Percentiles rank a stretch among this genome's conserved stretches.
phyloP scores from a whole-genome alignment of 1,139 yeast genomes.

The Suhomyces panamericanus region DNA sequence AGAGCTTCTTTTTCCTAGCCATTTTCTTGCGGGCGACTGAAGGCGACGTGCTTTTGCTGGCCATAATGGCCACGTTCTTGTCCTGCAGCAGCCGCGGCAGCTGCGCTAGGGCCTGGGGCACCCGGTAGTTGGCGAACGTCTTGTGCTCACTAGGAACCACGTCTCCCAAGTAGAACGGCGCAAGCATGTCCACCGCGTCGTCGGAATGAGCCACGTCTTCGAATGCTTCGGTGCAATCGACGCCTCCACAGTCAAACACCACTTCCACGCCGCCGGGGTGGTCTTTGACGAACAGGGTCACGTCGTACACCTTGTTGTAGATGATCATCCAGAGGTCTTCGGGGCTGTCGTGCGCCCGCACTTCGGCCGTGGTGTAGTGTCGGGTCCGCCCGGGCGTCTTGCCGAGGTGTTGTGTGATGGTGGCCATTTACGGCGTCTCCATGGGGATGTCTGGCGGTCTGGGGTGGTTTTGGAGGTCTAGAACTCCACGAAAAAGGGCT shows the following conservation, averaged over 20 bases:
- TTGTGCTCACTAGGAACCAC: constrained; percentile 23
- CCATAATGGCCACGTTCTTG: not conserved
- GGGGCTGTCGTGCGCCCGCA: constrained; percentile 45
- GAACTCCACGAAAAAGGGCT: too few species aligned
- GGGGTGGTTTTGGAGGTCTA: too few species aligned
- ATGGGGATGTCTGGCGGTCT: not conserved
- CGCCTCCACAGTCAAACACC: constrained; percentile 66
- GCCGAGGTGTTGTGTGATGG: constrained; percentile 1
- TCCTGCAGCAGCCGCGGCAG: not conserved
- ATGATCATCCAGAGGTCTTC: constrained; percentile 68
- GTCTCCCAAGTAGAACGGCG: constrained; percentile 40
- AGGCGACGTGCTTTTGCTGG: not conserved
- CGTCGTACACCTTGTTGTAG: constrained; percentile 61
- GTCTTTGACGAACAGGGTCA: constrained; percentile 46
- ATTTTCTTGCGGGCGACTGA: not conserved
- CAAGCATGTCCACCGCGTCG: constrained; percentile 42
- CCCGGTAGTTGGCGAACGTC: constrained; percentile 12
- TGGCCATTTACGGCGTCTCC: constrained; percentile 1
- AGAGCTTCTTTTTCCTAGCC: constrained; percentile 6
- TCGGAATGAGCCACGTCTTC: constrained; percentile 53
- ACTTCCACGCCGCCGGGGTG: constrained; percentile 79
- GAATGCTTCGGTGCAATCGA: constrained; percentile 67
- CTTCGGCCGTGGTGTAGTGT: constrained; percentile 28
- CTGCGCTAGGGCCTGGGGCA: constrained; percentile 7
- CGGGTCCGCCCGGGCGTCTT: constrained; percentile 3